Evolutionary conservation across 2,329 filamentous ascomycete species (phyloP), one percentile per base, ranked within the genome.

Genomic region (Pyricularia pennisetigena): DNA sequence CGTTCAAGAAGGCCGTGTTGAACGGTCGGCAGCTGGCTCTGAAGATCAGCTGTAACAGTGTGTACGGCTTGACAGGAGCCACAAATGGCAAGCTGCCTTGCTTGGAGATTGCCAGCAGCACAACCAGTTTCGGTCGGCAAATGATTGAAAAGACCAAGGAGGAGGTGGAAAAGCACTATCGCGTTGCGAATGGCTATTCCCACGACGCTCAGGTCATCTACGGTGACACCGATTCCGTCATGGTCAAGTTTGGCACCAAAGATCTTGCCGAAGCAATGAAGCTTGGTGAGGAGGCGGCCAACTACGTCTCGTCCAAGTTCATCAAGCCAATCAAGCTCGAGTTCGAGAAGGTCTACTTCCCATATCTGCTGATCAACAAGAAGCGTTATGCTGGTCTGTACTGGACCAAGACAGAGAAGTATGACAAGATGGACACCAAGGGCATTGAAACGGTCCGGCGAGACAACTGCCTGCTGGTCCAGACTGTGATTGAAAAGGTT

Each of bases 381-480:
- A 99, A 99, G 83, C 91, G 95, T 71, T 99, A 99, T 75, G 95
- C 95, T 9, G 95, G 95, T n/a, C 80, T 99, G 35, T 98, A 93
- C 81, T 99, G 94, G 94, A 99, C 95, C 5, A 95, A 91, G 72
- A 88, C 94, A 0, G 87, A 94, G 61, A 97, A 97, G 79, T 95
- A 91, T 78, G 96, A 99, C 85, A 99, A 98, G 83, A 99, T 99
- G 96, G 95, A 99, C 79, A 98, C 93, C 70, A 99, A 99, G 78
- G 95, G 95, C 84, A 98, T 99, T 72, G 95, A 99, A 80, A 99
- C 95, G 3, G 96, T 99, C 64, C 90, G 95, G 72, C 86, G 95
- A 84, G 95, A 99, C 78, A 99, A 99, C 76, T 99, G 95, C 76
- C 84, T 95, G 67, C 82, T 99, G 69, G 95, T 98, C 20, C 94